Percentiles rank a stretch among this genome's conserved stretches.
phyloP scores from a whole-genome alignment of 768 basidiomycete genomes.

The Auriscalpium orientale region DNA sequence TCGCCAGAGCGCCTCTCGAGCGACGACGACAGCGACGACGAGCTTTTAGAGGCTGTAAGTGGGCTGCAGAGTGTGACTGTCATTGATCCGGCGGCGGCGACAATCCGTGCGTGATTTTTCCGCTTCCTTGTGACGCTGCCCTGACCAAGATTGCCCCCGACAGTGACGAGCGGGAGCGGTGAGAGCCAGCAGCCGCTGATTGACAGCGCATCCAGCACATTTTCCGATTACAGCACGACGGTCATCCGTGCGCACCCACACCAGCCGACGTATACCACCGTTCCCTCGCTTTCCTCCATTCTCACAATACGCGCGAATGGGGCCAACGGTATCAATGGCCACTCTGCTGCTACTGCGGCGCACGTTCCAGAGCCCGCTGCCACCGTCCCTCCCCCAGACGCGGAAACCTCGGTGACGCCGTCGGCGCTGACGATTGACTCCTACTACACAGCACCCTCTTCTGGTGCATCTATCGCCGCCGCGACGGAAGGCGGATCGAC shows the following conservation, averaged over 20 bases:
- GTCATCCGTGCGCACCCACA: conserved; percentile 48
- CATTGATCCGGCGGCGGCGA: conserved; percentile 26
- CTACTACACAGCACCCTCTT: conserved; percentile 55
- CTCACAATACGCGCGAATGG: conserved; percentile 43
- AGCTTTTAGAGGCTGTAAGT: conserved; percentile 54
- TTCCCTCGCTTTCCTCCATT: conserved; percentile 31
- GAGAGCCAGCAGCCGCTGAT: conserved; percentile 52
- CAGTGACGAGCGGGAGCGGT: conserved; percentile 25
- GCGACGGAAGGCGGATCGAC: conserved; percentile 79
- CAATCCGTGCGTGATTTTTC: conserved; percentile 3
- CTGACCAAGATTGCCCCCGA: conserved; percentile 2
- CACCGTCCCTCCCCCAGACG: not conserved
- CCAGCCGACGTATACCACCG: conserved; percentile 24
- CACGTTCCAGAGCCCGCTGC: conserved; percentile 15
- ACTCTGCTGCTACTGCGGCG: conserved; percentile 26
- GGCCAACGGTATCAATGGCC: not conserved
- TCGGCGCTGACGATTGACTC: conserved; percentile 44
- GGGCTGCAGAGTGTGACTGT: conserved; percentile 45
- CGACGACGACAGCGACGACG: conserved; percentile 58
- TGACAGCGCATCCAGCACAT: conserved; percentile 33
- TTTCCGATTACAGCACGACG: conserved; percentile 63
- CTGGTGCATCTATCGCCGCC: conserved; percentile 43
- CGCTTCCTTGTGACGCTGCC: not conserved
- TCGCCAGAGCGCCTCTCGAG: conserved; percentile 29
- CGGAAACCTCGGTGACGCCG: conserved; percentile 19